Evolutionary conservation across 208 protist species (phyloP).

Genomic region (Angomonas deanei): DNA sequence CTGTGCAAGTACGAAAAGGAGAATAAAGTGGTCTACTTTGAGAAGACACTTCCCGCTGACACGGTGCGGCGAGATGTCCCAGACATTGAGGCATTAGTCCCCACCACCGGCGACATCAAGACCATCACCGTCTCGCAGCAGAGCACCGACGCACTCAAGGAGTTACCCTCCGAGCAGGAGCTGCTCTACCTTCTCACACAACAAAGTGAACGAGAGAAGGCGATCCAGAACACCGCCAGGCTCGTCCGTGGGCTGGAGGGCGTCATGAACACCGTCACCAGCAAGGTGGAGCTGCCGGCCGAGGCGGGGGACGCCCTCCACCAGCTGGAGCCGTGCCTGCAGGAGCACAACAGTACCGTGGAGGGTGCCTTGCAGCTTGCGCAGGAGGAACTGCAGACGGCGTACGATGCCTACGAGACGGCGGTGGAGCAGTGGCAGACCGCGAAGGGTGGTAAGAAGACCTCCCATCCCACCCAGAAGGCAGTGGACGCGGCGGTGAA

Average conservation of each 20-base stretch:
- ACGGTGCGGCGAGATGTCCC: constrained; percentile 47
- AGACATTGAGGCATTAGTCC: constrained; percentile 10
- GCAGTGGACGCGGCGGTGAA: constrained; percentile 12
- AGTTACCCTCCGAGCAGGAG: constrained; percentile 4
- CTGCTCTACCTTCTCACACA: constrained; percentile 8
- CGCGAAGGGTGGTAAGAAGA: constrained; percentile 8
- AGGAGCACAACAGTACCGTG: constrained; percentile 8
- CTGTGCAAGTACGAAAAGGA: constrained; percentile 47
- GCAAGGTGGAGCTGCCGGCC: constrained; percentile 1
- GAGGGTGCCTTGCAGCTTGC: constrained; percentile 17
- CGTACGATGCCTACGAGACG: constrained; percentile 2
- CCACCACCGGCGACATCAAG: neutral
- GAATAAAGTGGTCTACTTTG: constrained; percentile 58
- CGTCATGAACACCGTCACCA: constrained; percentile 2
- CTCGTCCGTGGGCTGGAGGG: constrained; percentile 7
- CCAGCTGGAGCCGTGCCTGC: constrained; percentile 17
- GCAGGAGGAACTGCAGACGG: constrained; percentile 8
- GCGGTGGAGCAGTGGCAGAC: constrained; percentile 12
- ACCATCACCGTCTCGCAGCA: neutral
- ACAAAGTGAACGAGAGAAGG: neutral
- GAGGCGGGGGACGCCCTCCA: constrained; percentile 15
- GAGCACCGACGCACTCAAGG: constrained; percentile 1
- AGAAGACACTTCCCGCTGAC: constrained; percentile 19
- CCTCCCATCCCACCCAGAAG: constrained; percentile 9
- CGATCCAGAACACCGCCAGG: constrained; percentile 3